These are phyloP conservation scores for Clitopilus hobsonii DNA, from an alignment of 768 basidiomycete species.

Conservation along the genomic window DNA sequence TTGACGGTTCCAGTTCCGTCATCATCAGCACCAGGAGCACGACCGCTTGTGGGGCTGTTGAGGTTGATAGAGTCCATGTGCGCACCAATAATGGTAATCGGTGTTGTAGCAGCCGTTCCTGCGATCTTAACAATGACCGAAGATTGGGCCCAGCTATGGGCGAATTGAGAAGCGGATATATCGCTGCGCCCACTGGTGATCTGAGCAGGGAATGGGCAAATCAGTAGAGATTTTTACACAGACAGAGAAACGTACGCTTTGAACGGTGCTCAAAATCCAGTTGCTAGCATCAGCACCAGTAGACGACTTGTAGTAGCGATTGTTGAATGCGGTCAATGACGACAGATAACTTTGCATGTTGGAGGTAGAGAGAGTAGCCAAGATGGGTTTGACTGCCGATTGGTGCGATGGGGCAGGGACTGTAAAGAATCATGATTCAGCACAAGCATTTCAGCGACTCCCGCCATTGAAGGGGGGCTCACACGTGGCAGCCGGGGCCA, in stretches of 20 bases:
- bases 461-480: constrained; percentile 5
- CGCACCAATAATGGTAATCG: constrained; percentile 32
- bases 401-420: constrained; percentile 29
- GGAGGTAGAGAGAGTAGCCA: constrained; percentile 21
- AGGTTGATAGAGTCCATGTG: constrained; percentile 41
- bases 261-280: constrained; percentile 31
- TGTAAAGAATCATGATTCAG: constrained; percentile 6
- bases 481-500: constrained; percentile 24
- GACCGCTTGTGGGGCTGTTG: constrained; percentile 30
- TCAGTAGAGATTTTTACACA: neutral
- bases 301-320: constrained; percentile 35
- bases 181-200: constrained; percentile 22
- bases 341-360: constrained; percentile 31
- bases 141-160: constrained; percentile 28
- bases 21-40: constrained; percentile 47
- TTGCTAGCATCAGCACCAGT: constrained; percentile 32
- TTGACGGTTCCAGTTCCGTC: constrained; percentile 44
- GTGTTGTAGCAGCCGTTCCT: constrained; percentile 23
- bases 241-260: constrained; percentile 17
- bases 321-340: constrained; percentile 35
- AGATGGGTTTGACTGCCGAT: constrained; percentile 19
- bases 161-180: constrained; percentile 23
- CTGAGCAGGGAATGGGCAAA: constrained; percentile 5
- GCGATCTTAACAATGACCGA: constrained; percentile 33
- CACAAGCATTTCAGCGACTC: neutral